Conservation (phyloP, 768 basidiomycete genomes). For the Auricularia sp. region DNA sequence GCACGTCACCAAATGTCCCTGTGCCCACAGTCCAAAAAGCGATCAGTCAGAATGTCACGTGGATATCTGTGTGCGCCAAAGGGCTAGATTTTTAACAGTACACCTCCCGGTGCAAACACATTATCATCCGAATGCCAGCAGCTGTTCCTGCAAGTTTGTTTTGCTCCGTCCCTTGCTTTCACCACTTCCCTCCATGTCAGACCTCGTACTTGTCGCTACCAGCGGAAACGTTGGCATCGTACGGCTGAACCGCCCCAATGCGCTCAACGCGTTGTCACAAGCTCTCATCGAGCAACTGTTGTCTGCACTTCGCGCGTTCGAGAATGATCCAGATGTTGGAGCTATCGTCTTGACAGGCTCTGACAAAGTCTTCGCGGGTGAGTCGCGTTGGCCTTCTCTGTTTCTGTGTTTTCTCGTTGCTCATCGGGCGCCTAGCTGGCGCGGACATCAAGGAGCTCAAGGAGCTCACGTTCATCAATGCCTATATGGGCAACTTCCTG, state of each 20-base stretch:
- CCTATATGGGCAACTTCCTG: constrained; percentile 78
- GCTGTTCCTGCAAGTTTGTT: too few species aligned
- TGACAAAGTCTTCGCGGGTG: constrained; percentile 88
- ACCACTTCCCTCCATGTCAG: neutral
- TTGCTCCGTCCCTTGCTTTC: neutral
- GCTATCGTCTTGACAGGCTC: constrained; percentile 91
- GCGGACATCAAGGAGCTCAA: constrained; percentile 99
- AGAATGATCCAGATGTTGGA: constrained; percentile 59
- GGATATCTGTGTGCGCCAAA: too few species aligned
- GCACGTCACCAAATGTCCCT: too few species aligned
- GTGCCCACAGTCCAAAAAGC: too few species aligned
- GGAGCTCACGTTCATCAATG: constrained; percentile 84
- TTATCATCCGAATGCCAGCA: too few species aligned
- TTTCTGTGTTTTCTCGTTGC: too few species aligned
- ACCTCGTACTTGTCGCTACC: neutral
- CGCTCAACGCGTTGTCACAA: constrained; percentile 77
- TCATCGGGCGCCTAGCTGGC: constrained; percentile 46
- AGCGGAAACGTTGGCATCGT: neutral
- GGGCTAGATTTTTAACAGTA: too few species aligned
- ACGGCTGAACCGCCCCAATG: constrained; percentile 73
- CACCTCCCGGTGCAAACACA: too few species aligned
- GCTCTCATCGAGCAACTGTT: constrained; percentile 79
- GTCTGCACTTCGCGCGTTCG: constrained; percentile 58
- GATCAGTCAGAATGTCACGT: too few species aligned
- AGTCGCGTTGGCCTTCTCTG: constrained; percentile 18